Base-by-base conservation (phyloP, 192 early-diverging fungal species). In the Coemansia aciculifera region DNA sequence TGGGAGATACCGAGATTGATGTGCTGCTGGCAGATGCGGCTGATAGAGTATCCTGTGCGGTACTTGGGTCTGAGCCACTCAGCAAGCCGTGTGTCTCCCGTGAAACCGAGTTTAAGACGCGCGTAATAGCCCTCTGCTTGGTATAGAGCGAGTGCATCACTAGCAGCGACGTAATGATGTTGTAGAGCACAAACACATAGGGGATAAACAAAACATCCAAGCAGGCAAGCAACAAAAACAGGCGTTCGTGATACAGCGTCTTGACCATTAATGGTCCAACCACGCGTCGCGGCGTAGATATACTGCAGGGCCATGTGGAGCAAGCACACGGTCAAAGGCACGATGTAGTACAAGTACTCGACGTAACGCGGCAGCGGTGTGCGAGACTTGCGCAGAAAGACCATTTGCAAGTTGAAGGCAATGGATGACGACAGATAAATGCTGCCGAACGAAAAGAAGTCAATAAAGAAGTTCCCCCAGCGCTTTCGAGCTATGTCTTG, bases 331-430 rank as follows among this genome's bases (percentile, higher is more conserved):
- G 57, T 13, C 0, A 71, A 63, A 13, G 77, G 68, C 10, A 74
- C 64, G 6, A 60, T 46, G 31, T 68, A 78, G 43, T 78, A 78
- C 40, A 78, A 27, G 31, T 68, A 69, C 61, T 78, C 71, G 13
- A 62, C 52, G 44, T 78, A 78, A 3, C 40, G n/a, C 9, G 76
- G 76, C 15, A 78, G 43, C 8, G 64, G 63, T 3, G 32, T 24
- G 10, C 51, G 63, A 3, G 66, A 69, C 9, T 46, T 67, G 36
- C 71, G 67, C 3, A 69, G 64, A 44, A 78, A 78, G 9, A 64
- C 44, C 71, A 78, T 78, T 27, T 78, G 76, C 43, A 78, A 24
- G 40, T 78, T 78, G 40, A 73, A 78, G 6, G 76, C 76, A 40
- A 78, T 73, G 1, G 76, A 59, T 4, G 71, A 66, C 23, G 76